A percentile compares a stretch with the other conserved stretches of the same genome.
phyloP scores from a whole-genome alignment of 2,329 filamentous ascomycete genomes.

The Colletotrichum cuscutae region DNA sequence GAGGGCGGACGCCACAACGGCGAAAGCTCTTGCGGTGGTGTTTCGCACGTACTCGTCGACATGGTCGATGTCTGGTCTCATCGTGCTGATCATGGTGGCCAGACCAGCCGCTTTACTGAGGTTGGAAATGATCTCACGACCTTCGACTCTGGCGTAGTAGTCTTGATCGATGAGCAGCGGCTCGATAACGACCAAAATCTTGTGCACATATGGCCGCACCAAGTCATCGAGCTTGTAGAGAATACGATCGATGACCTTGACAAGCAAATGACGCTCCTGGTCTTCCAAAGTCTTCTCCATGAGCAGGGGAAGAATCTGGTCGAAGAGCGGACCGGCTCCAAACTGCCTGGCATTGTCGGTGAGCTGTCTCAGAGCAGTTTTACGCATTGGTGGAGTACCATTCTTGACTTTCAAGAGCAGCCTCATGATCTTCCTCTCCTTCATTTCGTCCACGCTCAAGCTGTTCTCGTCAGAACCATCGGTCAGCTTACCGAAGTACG shows the following conservation, averaged over 20 bases:
- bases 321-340: slow-evolving; percentile 92
- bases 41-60: slow-evolving; percentile 98
- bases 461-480: slow-evolving; percentile 93
- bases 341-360: slow-evolving; percentile 98
- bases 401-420: slow-evolving; percentile 98
- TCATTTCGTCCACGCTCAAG: slow-evolving; percentile 93
- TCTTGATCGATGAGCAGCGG: slow-evolving; percentile 99
- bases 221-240: slow-evolving; percentile 98
- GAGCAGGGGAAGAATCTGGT: slow-evolving; percentile 93
- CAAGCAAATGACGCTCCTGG: slow-evolving; percentile 95
- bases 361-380: slow-evolving; percentile 95
- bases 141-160: slow-evolving; percentile 98
- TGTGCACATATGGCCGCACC: slow-evolving; percentile 95
- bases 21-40: slow-evolving; percentile 95
- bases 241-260: slow-evolving; percentile 99
- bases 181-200: slow-evolving; percentile 98
- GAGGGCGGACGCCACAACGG: slow-evolving; percentile 94
- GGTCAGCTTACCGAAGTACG: slow-evolving; percentile 97
- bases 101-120: slow-evolving; percentile 95
- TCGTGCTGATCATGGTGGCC: slow-evolving; percentile 99
- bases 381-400: slow-evolving; percentile 97
- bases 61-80: slow-evolving; percentile 98
- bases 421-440: slow-evolving; percentile 98
- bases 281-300: slow-evolving; percentile 99
- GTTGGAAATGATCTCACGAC: slow-evolving; percentile 98